phyloP scores from a whole-genome alignment of 1,284 basidiomycete genomes.

The Microbotryum silenes-acaulis region DNA sequence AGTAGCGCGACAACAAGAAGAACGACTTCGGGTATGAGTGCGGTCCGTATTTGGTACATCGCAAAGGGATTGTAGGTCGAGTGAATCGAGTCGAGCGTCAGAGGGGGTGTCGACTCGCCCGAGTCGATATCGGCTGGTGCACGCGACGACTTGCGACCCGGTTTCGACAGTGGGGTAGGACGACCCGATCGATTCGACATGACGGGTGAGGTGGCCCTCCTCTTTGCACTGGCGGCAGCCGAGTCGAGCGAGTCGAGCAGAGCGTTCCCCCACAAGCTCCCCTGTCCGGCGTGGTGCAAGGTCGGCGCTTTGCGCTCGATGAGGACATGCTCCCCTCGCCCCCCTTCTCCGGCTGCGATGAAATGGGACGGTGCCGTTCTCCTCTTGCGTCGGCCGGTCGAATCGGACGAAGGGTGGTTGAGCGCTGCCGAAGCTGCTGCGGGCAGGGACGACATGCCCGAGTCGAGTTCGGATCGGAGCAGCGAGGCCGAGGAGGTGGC shows the following conservation, averaged over 20 bases:
- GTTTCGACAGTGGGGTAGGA: background rate
- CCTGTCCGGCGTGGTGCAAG: background rate
- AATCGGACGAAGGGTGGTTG: no score
- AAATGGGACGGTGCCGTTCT: background rate
- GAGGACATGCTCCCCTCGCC: constrained; percentile 26
- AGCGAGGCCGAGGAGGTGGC: no score
- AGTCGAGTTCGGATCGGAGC: no score
- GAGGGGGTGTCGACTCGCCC: constrained; percentile 17
- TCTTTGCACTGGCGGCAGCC: background rate
- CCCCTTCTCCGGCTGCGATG: constrained; percentile 8
- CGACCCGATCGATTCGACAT: background rate
- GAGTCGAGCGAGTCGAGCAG: constrained; percentile 24
- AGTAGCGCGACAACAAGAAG: constrained; percentile 26
- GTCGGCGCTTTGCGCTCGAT: constrained; percentile 7
- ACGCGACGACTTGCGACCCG: background rate
- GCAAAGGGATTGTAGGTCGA: constrained; percentile 26
- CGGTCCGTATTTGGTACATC: constrained; percentile 26
- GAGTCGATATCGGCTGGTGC: background rate
- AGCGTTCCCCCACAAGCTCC: constrained; percentile 13
- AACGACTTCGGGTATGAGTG: constrained; percentile 30
- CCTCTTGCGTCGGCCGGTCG: no score
- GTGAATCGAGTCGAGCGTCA: constrained; percentile 28
- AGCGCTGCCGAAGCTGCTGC: no score
- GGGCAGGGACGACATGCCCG: no score
- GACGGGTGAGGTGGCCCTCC: constrained; percentile 12